Percentiles rank a stretch among this genome's conserved stretches.
Evolutionary conservation across 2,329 filamentous ascomycete genomes (phyloP).

Genomic region (Hortaea sp.): DNA sequence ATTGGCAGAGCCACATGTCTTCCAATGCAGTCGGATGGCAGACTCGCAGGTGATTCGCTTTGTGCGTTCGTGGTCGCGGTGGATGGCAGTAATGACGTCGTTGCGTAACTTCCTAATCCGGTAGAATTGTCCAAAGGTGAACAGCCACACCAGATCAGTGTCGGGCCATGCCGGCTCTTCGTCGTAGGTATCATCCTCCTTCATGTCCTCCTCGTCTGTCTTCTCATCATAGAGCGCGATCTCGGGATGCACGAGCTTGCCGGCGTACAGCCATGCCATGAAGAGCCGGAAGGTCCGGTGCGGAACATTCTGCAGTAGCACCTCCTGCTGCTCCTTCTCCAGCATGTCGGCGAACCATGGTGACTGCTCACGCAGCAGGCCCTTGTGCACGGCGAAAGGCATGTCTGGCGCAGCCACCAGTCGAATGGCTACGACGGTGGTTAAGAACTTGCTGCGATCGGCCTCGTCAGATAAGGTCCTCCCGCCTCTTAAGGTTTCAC

Average conservation of each 20-base stretch:
- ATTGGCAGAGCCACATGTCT: background rate
- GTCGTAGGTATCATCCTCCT: background rate
- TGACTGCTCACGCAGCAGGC: background rate
- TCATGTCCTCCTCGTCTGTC: background rate
- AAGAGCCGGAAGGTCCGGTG: background rate
- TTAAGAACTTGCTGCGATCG: background rate
- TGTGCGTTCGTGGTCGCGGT: background rate
- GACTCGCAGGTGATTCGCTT: background rate
- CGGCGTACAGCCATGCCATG: background rate
- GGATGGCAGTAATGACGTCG: slow-evolving; percentile 1
- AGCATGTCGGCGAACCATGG: background rate
- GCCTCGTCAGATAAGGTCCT: background rate
- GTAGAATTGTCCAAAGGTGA: background rate
- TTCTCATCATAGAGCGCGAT: background rate
- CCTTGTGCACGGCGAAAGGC: background rate
- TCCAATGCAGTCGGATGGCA: background rate
- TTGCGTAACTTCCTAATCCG: background rate
- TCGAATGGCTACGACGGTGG: background rate
- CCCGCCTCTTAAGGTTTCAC: background rate
- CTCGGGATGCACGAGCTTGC: background rate
- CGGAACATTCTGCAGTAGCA: background rate
- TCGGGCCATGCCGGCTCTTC: background rate
- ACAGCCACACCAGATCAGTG: background rate
- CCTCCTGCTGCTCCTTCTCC: background rate
- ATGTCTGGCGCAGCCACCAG: background rate